These are phyloP conservation scores for Aureobasidium lini DNA, from an alignment of 2,329 filamentous ascomycete species.

Conservation along the genomic window DNA sequence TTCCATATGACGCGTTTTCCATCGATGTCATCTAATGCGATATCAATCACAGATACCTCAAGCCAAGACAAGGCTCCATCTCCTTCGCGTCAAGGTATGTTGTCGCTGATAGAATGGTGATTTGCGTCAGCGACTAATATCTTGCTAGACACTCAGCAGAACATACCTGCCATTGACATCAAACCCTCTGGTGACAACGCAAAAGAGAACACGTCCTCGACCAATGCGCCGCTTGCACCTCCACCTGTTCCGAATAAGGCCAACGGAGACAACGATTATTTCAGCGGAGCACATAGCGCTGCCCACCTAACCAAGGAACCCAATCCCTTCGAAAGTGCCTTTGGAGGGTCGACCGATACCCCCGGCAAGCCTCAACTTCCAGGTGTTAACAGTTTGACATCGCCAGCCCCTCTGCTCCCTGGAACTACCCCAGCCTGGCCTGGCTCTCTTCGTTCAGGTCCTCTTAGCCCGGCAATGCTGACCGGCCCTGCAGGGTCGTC, in stretches of 20 bases:
- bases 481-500: conserved; percentile 64
- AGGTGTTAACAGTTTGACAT: conserved; percentile 83
- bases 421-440: conserved; percentile 74
- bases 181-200: conserved; percentile 22
- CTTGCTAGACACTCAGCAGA: conserved; percentile 2
- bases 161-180: conserved; percentile 23
- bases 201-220: conserved; percentile 23
- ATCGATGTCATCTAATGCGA: not conserved
- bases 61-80: conserved; percentile 6
- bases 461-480: conserved; percentile 94
- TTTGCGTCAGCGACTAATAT: not conserved
- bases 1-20: not conserved
- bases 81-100: conserved; percentile 10
- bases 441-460: conserved; percentile 82
- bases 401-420: conserved; percentile 72
- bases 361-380: conserved; percentile 75
- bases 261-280: conserved; percentile 43
- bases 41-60: conserved; percentile 2
- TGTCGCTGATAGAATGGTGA: not conserved
- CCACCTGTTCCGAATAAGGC: conserved; percentile 38
- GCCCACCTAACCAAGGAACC: conserved; percentile 67
- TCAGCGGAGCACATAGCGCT: conserved; percentile 37
- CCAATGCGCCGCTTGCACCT: conserved; percentile 45
- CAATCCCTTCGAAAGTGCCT: conserved; percentile 96
- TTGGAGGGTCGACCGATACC: conserved; percentile 67